phyloP scores from a whole-genome alignment of 495 filamentous ascomycete genomes.

The Saxophila tyrrhenica region DNA sequence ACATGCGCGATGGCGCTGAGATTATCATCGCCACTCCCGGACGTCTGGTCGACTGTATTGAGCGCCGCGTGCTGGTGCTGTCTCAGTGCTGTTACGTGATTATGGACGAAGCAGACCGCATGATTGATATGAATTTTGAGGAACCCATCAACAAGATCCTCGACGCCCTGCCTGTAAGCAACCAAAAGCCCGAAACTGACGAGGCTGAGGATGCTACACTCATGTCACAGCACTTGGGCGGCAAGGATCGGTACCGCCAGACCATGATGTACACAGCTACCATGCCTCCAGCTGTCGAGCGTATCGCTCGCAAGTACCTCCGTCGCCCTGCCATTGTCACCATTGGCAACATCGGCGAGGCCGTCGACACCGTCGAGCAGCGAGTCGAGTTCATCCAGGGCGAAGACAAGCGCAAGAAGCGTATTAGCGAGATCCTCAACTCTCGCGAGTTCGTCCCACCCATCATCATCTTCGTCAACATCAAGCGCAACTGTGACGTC shows the following conservation, averaged over 20 bases:
- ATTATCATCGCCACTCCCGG: constrained; percentile 98
- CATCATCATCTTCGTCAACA: constrained; percentile 99
- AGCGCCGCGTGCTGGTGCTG: constrained; percentile 82
- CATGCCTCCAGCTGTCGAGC: constrained; percentile 88
- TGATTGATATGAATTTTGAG: constrained; percentile 98
- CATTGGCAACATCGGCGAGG: constrained; percentile 88
- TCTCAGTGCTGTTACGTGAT: constrained; percentile 97
- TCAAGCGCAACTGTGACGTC: constrained; percentile 97
- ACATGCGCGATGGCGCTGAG: constrained; percentile 87
- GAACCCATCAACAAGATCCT: constrained; percentile 97
- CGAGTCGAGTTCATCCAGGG: constrained; percentile 85
- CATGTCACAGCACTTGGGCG: constrained; percentile 74
- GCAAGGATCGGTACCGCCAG: constrained; percentile 83
- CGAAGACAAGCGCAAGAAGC: constrained; percentile 97
- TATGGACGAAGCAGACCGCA: constrained; percentile 96
- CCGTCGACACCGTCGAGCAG: constrained; percentile 98
- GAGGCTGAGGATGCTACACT: constrained; percentile 77
- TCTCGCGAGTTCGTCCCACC: constrained; percentile 80
- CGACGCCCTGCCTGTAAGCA: constrained; percentile 86
- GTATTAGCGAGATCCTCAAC: constrained; percentile 77
- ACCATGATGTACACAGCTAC: constrained; percentile 99
- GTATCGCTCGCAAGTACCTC: constrained; percentile 92
- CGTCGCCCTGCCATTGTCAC: constrained; percentile 89
- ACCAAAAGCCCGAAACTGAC: constrained; percentile 92
- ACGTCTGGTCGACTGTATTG: constrained; percentile 93